These are phyloP conservation scores for Comarum palustre DNA, from an alignment of 306 rosid species.

Conservation along the genomic window DNA sequence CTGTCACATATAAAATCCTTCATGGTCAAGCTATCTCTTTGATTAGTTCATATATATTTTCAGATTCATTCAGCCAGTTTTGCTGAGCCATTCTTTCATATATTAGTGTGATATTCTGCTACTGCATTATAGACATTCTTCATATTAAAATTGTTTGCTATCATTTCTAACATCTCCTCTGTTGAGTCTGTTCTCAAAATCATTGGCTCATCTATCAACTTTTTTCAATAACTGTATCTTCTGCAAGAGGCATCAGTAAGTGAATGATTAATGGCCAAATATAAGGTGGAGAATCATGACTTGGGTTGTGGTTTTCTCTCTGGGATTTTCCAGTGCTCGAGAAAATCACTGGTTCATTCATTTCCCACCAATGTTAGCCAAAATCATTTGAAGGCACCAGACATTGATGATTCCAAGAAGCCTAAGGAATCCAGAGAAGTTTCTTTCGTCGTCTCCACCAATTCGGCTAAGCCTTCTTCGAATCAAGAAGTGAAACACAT, in stretches of 20 bases:
- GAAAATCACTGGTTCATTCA: slow-evolving; percentile 73
- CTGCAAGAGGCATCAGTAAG: slow-evolving; percentile 6
- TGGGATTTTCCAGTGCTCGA: slow-evolving; percentile 50
- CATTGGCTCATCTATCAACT: neutral
- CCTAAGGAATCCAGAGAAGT: slow-evolving; percentile 16
- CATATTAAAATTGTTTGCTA: neutral
- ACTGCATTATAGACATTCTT: slow-evolving; percentile 8
- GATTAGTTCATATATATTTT: slow-evolving; percentile 20
- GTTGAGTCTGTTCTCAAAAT: slow-evolving; percentile 5
- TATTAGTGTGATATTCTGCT: slow-evolving; percentile 5
- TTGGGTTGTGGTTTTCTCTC: slow-evolving; percentile 64
- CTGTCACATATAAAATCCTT: slow-evolving; percentile 31
- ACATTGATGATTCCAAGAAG: slow-evolving; percentile 24
- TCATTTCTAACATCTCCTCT: slow-evolving; percentile 6
- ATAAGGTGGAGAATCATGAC: slow-evolving; percentile 31
- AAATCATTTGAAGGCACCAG: slow-evolving; percentile 21
- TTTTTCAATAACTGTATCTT: neutral
- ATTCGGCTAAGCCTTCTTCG: slow-evolving; percentile 5
- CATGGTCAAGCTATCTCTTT: slow-evolving; percentile 41
- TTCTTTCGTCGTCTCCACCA: slow-evolving; percentile 5
- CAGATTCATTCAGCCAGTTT: slow-evolving; percentile 16
- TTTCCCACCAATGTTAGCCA: slow-evolving; percentile 44
- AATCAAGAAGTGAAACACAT: slow-evolving; percentile 30
- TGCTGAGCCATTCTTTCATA: slow-evolving; percentile 17
- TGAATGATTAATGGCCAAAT: slow-evolving; percentile 28